Percentiles rank a stretch among this genome's conserved stretches.
Evolutionary conservation across 2,329 filamentous ascomycete genomes (phyloP).

Genomic region (Huntiella omanensis): DNA sequence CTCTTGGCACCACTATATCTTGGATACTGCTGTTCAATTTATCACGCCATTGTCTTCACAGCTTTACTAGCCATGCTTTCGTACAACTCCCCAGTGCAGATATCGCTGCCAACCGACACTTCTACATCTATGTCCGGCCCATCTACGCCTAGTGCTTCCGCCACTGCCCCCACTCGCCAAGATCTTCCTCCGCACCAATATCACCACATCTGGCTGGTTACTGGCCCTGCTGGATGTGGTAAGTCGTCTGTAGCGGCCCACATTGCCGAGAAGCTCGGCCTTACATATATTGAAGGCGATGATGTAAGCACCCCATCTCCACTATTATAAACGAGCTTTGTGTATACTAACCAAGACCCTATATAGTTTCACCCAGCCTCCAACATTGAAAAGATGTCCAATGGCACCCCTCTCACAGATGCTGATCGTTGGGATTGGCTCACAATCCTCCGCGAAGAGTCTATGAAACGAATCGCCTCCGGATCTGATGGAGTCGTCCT

Average conservation of each 20-base stretch:
- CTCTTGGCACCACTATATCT: neutral
- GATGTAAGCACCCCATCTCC: constrained; percentile 33
- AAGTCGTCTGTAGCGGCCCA: constrained; percentile 58
- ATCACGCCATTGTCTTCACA: too few species aligned
- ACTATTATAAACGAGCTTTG: constrained; percentile 14
- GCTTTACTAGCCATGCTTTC: constrained; percentile 25
- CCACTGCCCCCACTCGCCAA: neutral
- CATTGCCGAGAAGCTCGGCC: constrained; percentile 39
- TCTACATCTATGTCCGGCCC: constrained; percentile 11
- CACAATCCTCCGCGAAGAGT: constrained; percentile 52
- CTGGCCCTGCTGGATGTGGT: constrained; percentile 60
- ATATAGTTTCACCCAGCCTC: constrained; percentile 51
- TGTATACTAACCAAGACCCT: constrained; percentile 6
- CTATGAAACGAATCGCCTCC: constrained; percentile 33
- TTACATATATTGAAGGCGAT: constrained; percentile 63
- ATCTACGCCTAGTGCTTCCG: constrained; percentile 10
- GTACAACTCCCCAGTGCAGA: constrained; percentile 27
- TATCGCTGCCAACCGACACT: constrained; percentile 12
- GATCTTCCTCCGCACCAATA: constrained; percentile 16
- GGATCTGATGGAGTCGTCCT: constrained; percentile 65
- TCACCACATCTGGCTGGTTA: constrained; percentile 66
- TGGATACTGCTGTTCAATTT: neutral
- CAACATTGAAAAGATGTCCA: constrained; percentile 83
- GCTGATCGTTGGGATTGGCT: constrained; percentile 98
- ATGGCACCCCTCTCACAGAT: constrained; percentile 69